Conservation (phyloP, 139 green algal species). For the Dunaliella primolecta region DNA sequence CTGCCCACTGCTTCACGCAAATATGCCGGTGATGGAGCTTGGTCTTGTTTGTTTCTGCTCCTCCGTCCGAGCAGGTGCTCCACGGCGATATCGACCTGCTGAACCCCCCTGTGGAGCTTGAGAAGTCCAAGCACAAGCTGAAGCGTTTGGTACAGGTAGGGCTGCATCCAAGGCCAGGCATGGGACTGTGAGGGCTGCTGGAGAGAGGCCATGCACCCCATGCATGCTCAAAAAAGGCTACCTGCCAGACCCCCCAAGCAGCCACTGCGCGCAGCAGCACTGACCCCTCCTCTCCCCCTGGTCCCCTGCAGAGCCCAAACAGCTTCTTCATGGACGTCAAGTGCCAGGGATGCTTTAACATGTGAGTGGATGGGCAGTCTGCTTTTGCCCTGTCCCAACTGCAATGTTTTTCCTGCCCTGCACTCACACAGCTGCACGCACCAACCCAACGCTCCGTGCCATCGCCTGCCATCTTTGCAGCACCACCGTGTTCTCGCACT, state of each 20-base stretch:
- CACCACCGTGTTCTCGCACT: conserved; percentile 98
- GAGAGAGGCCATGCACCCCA: too few species aligned
- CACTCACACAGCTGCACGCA: neutral
- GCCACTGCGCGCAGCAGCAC: too few species aligned
- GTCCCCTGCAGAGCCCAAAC: conserved; percentile 27
- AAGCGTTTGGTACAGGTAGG: conserved; percentile 73
- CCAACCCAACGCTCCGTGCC: neutral
- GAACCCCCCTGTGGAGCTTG: conserved; percentile 90
- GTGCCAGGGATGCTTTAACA: conserved; percentile 90
- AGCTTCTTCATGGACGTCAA: conserved; percentile 57
- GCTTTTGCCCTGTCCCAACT: too few species aligned
- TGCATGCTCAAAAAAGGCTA: too few species aligned
- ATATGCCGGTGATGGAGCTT: too few species aligned
- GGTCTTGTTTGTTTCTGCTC: too few species aligned
- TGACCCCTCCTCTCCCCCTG: neutral
- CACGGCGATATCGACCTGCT: conserved; percentile 92
- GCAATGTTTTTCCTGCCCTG: neutral
- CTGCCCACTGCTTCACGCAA: too few species aligned
- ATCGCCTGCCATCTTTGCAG: conserved; percentile 49
- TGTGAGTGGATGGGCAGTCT: conserved; percentile 50
- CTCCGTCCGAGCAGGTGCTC: too few species aligned
- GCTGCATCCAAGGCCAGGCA: neutral
- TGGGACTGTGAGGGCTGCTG: too few species aligned
- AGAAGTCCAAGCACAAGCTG: conserved; percentile 96
- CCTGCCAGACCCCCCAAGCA: too few species aligned